Evolutionary conservation across 306 rosid species (phyloP), one percentile per base, ranked within the genome.

Genomic region (Castanea sativa): DNA sequence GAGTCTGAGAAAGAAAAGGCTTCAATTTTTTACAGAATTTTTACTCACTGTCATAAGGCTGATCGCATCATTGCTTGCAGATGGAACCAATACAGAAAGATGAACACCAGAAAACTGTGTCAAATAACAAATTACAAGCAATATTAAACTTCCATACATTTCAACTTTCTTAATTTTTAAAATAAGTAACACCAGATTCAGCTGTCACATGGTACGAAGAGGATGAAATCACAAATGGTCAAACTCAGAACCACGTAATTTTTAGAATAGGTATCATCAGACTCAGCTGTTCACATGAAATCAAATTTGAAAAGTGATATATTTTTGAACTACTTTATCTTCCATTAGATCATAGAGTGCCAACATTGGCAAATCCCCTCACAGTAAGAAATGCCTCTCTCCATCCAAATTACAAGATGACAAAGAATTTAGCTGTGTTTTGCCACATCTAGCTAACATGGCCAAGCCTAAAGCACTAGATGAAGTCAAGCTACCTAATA

Each of bases 21-120:
- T 58, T 8, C 18, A 19, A 19, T 5, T 56, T 4, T 61, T 30
- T 18, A 45, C 10, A 23, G 52, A n/a, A 15, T 19, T 30, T 30
- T 51, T 35, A 89, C 96, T 86, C 76, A 95, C 99, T 19, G 87
- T 79, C 23, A 95, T 91, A 76, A 95, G 98, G 88, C 83, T 85
- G 77, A 93, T 78, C 30, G 99, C 99, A 68, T 91, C 88, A 32
- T 74, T 80, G 69, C 97, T 90, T 9, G 91, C 97, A 27, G 98
- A 85, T 53, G 96, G 96, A 76, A 95, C 83, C 82, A 89, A 43
- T 18, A 73, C 79, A 80, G 98, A 88, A 74, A 95, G 99, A 81
- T 90, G 83, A 49, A 90, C 90, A 52, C 98, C 97, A n/a, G 91
- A 78, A 69, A 82, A 81, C 97, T 95, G 88, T 69, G 6, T 64